Base-by-base conservation (phyloP, 495 filamentous ascomycete species). In the Aspergillus carlsbadensis region DNA sequence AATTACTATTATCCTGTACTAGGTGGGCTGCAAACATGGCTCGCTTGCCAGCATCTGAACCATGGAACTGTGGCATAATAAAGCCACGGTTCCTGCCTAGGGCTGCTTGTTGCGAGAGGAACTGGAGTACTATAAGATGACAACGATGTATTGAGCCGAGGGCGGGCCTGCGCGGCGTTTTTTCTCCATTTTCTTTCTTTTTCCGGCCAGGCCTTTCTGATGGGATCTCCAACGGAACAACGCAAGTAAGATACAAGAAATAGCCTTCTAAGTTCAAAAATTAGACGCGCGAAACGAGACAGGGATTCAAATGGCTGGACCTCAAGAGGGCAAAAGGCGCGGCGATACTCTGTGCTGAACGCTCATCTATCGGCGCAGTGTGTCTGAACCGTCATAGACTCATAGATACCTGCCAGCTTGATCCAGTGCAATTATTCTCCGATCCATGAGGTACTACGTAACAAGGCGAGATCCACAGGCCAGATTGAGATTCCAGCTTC, bases 381-480 rank as follows among this genome's bases (percentile, higher is more conserved):
- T n/a, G n/a, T 17, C 31, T 48, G 33, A 47, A 37, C 43, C 41
- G 20, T 33, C 29, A 10, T 43, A n/a, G n/a, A n/a, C n/a, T n/a
- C n/a, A n/a, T n/a, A n/a, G n/a, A n/a, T n/a, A 48, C 52, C 46
- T 62, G 57, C 58, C 59, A 61, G 35, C 29, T 41, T 33, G 55
- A 57, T 57, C 44, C 43, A 51, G 53, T 37, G 37, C 56, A 41
- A 40, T 43, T 57, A 55, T 58, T 55, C 59, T 62, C 59, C 59
- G 59, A 33, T 42, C 52, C 45, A 36, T 57, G 50, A 50, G 59
- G 57, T 50, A n/a, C n/a, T n/a, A n/a, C n/a, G n/a, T n/a, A 62
- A 40, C 42, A 42, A 50, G 33, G n/a, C 49, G 34, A 45, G 59
- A 31, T 53, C 49, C 56, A 52, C 56, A 18, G 39, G 13, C 40